A percentile compares a stretch with the other conserved stretches of the same genome.
These are phyloP conservation scores for Teratosphaeria destructans DNA, from an alignment of 2,329 filamentous ascomycete species.

Conservation along the genomic window DNA sequence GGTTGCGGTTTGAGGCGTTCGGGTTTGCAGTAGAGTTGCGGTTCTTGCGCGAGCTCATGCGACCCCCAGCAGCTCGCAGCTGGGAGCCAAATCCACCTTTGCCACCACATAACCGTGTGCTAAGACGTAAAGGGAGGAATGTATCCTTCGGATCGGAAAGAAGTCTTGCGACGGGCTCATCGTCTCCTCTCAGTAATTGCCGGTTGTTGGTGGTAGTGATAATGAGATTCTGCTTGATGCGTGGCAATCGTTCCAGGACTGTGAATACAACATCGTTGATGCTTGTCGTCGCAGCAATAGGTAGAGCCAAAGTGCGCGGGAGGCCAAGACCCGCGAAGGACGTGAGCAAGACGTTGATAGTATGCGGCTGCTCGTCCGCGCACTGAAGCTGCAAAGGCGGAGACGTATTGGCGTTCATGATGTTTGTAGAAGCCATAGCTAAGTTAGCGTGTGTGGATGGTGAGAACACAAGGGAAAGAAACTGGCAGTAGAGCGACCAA, in stretches of 20 bases:
- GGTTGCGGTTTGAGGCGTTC: constrained; percentile 82
- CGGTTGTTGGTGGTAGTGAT: constrained; percentile 75
- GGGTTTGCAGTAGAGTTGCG: constrained; percentile 50
- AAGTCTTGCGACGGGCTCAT: constrained; percentile 49
- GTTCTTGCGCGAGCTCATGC: constrained; percentile 95
- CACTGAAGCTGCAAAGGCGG: not conserved
- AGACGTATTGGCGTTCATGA: not conserved
- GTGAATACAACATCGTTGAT: constrained; percentile 51
- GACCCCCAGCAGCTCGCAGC: constrained; percentile 87
- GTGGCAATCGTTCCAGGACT: constrained; percentile 48
- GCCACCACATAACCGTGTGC: constrained; percentile 71
- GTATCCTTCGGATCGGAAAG: constrained; percentile 43
- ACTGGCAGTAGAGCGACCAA: not conserved
- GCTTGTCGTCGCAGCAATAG: constrained; percentile 50
- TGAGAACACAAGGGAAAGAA: not conserved
- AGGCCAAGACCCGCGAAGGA: constrained; percentile 75
- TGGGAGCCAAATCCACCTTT: constrained; percentile 98
- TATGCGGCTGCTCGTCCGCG: not conserved
- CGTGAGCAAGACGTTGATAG: constrained; percentile 74
- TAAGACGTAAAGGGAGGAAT: constrained; percentile 74
- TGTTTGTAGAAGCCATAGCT: not conserved
- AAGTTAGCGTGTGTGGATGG: not conserved
- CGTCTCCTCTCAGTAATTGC: constrained; percentile 48
- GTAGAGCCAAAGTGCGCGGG: constrained; percentile 72
- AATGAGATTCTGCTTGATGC: constrained; percentile 51